A percentile compares a stretch with the other conserved stretches of the same genome.
Evolutionary conservation across 805 yeast genomes (phyloP).

Genomic region (Lipomyces orientalis): DNA sequence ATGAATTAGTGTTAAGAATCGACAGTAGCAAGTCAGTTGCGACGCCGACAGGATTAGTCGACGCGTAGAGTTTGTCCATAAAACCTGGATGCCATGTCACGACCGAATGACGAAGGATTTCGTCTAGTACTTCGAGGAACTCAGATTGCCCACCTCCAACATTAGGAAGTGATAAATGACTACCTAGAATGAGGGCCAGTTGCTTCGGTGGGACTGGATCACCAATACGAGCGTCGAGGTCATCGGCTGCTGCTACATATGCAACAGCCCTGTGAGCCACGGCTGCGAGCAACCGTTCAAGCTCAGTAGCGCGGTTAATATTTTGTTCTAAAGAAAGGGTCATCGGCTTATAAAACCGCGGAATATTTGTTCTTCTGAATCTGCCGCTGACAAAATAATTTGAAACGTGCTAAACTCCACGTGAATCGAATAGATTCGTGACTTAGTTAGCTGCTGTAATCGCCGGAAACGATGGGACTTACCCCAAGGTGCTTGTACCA

Average conservation of each 20-base stretch:
- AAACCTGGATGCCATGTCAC: conserved; percentile 90
- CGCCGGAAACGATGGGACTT: no score
- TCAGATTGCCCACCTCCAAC: conserved; percentile 45
- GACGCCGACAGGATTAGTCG: conserved; percentile 85
- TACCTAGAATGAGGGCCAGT: conserved; percentile 19
- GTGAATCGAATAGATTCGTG: no score
- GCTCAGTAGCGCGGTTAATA: conserved; percentile 51
- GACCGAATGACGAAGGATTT: conserved; percentile 67
- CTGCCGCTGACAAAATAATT: no score
- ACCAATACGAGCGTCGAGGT: conserved; percentile 55
- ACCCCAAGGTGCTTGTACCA: no score
- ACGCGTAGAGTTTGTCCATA: conserved; percentile 80
- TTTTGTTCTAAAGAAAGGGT: not conserved
- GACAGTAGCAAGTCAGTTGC: conserved; percentile 72
- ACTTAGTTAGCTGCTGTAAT: no score
- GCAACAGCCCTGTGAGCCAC: conserved; percentile 57
- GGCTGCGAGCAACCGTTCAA: conserved; percentile 55
- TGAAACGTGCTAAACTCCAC: no score
- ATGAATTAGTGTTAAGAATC: conserved; percentile 79
- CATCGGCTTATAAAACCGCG: not conserved
- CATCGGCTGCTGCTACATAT: conserved; percentile 56
- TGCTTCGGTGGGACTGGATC: conserved; percentile 34
- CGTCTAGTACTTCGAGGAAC: conserved; percentile 58
- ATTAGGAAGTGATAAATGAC: conserved; percentile 20
- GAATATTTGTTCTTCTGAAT: no score